phyloP scores from a whole-genome alignment of 768 basidiomycete genomes.

The Roridomyces roridus region DNA sequence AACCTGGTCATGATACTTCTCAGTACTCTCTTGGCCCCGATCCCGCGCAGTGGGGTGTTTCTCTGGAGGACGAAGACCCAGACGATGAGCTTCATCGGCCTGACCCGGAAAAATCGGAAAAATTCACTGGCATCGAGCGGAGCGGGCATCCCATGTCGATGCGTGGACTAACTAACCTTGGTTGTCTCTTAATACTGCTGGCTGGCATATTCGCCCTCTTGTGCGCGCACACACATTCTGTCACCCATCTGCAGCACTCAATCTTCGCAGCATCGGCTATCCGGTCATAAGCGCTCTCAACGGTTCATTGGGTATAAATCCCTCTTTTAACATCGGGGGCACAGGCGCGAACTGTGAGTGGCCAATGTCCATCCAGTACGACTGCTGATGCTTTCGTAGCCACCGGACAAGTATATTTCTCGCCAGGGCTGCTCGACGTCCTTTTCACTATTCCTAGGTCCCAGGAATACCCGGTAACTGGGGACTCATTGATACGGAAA shows the following conservation, averaged over 20 bases:
- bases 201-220: constrained; percentile 19
- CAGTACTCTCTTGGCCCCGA: constrained; percentile 61
- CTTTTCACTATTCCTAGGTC: constrained; percentile 7
- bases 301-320: constrained; percentile 29
- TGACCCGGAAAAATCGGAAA: no score
- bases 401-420: constrained; percentile 18
- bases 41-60: constrained; percentile 62
- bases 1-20: neutral
- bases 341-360: constrained; percentile 44
- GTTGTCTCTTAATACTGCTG: constrained; percentile 54
- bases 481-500: constrained; percentile 63
- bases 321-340: constrained; percentile 54
- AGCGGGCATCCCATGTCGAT: constrained; percentile 55
- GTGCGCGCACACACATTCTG: constrained; percentile 8
- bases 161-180: constrained; percentile 71
- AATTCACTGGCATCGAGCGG: constrained; percentile 44
- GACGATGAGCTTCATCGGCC: constrained; percentile 43
- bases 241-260: neutral
- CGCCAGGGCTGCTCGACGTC: constrained; percentile 43
- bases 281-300: constrained; percentile 39
- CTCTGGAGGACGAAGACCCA: constrained; percentile 47
- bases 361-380: neutral
- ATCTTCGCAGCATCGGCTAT: constrained; percentile 39
- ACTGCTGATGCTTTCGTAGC: neutral
- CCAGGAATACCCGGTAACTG: constrained; percentile 44